Conservation (phyloP, 2,329 filamentous ascomycete species). For the Nigrospora osmanthi region DNA sequence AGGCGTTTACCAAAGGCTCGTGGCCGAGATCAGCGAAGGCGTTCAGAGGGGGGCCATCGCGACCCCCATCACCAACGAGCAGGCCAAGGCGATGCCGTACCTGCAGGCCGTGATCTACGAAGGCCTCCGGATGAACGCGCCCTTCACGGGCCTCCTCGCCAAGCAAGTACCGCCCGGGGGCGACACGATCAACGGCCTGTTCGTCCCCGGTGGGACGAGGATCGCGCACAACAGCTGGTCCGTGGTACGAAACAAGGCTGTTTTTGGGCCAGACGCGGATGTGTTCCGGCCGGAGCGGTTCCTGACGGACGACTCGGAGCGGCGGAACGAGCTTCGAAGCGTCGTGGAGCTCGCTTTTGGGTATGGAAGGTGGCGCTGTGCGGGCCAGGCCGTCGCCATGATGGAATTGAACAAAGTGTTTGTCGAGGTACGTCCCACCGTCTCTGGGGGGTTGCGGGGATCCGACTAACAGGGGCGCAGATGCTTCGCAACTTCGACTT, state of each 20-base stretch:
- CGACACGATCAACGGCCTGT: constrained; percentile 1
- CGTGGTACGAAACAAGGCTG: not conserved
- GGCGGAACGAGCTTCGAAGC: not conserved
- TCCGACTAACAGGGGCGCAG: not conserved
- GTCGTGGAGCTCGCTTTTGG: not conserved
- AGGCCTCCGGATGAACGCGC: not conserved
- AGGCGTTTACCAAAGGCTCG: constrained; percentile 31
- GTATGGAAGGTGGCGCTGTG: constrained; percentile 1
- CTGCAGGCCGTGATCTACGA: constrained; percentile 1
- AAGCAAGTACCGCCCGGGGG: not conserved
- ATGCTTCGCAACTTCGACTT: constrained; percentile 1
- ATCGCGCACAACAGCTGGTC: not conserved
- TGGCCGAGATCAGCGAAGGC: constrained; percentile 32
- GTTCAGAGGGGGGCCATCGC: constrained; percentile 16
- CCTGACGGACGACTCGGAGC: not conserved
- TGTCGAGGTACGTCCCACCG: not conserved
- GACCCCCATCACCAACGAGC: constrained; percentile 16
- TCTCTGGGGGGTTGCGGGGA: not conserved
- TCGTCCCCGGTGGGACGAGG: not conserved
- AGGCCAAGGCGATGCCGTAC: constrained; percentile 22
- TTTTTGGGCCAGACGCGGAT: not conserved
- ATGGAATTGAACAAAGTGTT: constrained; percentile 1
- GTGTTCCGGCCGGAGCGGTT: constrained; percentile 1
- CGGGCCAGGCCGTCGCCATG: not conserved
- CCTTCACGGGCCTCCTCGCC: not conserved